Evolutionary conservation across 352 stramenopile species (phyloP).

Genomic region (Phytopythium montanum): DNA sequence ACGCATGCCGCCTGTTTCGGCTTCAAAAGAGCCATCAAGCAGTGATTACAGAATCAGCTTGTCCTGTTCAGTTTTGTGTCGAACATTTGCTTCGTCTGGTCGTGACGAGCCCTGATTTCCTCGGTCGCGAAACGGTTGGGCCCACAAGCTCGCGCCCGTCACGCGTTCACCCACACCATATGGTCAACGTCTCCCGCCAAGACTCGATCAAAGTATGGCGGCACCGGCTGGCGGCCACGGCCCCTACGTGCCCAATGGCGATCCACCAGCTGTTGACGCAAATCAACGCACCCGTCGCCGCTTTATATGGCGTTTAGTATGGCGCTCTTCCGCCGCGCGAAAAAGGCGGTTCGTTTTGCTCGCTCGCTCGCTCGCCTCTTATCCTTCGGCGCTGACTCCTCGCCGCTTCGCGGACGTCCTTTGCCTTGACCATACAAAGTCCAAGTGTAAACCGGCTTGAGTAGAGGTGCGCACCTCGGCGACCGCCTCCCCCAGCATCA

Average conservation of each 20-base stretch:
- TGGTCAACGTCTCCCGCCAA: background rate
- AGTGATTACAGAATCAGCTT: background rate
- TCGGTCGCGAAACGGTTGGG: background rate
- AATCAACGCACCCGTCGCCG: background rate
- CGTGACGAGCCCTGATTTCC: background rate
- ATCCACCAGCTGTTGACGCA: background rate
- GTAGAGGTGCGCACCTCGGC: too few species aligned
- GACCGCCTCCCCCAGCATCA: background rate
- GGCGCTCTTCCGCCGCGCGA: background rate
- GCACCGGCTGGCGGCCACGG: background rate
- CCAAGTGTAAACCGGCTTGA: background rate
- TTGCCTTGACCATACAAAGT: background rate
- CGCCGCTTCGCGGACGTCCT: background rate
- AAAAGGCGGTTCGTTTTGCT: conserved; percentile 4
- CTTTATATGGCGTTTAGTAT: background rate
- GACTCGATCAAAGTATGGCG: background rate
- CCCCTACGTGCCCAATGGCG: background rate
- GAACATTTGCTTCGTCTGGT: background rate
- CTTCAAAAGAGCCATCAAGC: background rate
- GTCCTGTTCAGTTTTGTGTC: background rate
- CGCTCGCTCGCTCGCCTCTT: background rate
- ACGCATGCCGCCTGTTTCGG: background rate
- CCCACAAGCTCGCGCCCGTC: background rate
- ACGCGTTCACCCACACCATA: conserved; percentile 1
- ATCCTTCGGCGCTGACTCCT: conserved; percentile 2